Conservation (phyloP, 2,329 filamentous ascomycete genomes). For the Pestalotiopsis sp. region DNA sequence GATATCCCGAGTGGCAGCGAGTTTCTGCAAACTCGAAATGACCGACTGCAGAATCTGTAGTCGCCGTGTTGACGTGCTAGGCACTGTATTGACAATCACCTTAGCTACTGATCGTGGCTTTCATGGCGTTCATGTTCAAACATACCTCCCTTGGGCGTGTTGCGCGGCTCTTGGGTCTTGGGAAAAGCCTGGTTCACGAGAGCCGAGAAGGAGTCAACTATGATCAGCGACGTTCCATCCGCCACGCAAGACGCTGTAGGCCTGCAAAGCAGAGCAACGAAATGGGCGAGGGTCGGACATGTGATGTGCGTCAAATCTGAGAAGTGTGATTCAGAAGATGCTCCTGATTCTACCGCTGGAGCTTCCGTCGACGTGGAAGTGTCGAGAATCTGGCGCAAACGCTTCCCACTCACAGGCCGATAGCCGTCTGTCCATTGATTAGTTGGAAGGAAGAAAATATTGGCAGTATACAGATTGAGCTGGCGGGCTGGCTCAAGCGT, state of each 20-base stretch:
- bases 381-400: conserved; percentile 34
- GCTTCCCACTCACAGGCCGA: conserved; percentile 41
- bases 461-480: no score
- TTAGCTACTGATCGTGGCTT: not conserved
- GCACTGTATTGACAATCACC: conserved; percentile 31
- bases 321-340: conserved; percentile 14
- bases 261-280: conserved; percentile 73
- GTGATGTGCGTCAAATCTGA: conserved; percentile 43
- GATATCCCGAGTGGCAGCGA: conserved; percentile 73
- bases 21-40: conserved; percentile 71
- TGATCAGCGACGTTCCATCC: conserved; percentile 63
- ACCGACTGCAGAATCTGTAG: conserved; percentile 62
- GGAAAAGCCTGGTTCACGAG: conserved; percentile 79
- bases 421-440: conserved; percentile 42
- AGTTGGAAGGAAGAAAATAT: conserved; percentile 6
- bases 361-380: not conserved
- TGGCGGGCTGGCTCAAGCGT: not conserved
- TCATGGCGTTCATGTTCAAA: conserved; percentile 30
- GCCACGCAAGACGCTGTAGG: conserved; percentile 68
- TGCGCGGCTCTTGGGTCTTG: conserved; percentile 48
- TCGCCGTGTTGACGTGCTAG: conserved; percentile 43
- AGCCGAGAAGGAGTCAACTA: conserved; percentile 79
- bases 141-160: conserved; percentile 40
- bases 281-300: conserved; percentile 67
- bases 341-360: conserved; percentile 10